A percentile compares a stretch with the other conserved stretches of the same genome.
phyloP scores from a whole-genome alignment of 2,329 filamentous ascomycete species.

The Claviceps fusiformis region DNA sequence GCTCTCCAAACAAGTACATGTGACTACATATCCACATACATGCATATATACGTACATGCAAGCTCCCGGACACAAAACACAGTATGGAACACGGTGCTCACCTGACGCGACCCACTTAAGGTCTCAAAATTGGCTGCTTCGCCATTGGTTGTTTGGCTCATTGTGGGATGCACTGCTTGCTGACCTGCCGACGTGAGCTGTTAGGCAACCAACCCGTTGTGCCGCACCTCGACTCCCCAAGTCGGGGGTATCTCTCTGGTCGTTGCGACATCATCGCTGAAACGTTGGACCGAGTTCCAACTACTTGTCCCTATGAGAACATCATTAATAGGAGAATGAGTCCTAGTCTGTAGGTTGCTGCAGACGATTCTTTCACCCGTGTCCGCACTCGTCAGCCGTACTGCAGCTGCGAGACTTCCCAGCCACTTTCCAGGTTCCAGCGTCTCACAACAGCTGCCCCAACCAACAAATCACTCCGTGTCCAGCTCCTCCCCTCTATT shows the following conservation, averaged over 20 bases:
- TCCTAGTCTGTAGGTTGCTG: background rate
- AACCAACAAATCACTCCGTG: background rate
- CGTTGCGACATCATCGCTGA: background rate
- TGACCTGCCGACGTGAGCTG: background rate
- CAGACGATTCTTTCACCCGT: slow-evolving; percentile 1
- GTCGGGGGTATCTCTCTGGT: background rate
- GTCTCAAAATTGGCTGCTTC: background rate
- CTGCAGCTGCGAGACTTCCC: slow-evolving; percentile 2
- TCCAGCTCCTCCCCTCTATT: background rate
- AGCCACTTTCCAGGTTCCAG: slow-evolving; percentile 3
- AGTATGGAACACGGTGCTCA: slow-evolving; percentile 5
- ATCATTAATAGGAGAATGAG: background rate
- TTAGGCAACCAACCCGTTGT: background rate
- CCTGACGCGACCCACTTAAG: slow-evolving; percentile 1
- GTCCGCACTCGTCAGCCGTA: slow-evolving; percentile 1
- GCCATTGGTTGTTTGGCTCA: background rate
- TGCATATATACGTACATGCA: no score
- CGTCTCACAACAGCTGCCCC: background rate
- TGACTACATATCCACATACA: no score
- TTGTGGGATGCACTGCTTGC: background rate
- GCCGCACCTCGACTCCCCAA: background rate
- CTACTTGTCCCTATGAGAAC: background rate
- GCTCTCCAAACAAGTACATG: no score
- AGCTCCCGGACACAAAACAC: background rate
- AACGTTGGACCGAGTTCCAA: background rate